Conservation (phyloP, 179 eudicot species). For the Spergularia azorica region DNA sequence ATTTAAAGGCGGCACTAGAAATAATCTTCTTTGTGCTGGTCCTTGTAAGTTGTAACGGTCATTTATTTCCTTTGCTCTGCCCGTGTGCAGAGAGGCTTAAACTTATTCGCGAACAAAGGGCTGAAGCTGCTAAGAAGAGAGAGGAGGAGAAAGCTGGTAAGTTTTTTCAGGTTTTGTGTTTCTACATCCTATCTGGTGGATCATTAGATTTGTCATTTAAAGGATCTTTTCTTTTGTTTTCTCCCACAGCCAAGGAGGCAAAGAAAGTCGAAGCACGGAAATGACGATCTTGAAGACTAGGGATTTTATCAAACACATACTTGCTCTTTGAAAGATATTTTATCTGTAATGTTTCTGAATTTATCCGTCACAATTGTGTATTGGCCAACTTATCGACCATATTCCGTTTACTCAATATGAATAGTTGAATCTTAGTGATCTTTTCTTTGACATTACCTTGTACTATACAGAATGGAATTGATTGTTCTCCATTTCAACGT, state of each 20-base stretch:
- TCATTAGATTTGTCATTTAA: neutral
- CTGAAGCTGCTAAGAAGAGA: slow-evolving; percentile 85
- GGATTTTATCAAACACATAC: slow-evolving; percentile 8
- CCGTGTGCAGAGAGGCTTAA: slow-evolving; percentile 65
- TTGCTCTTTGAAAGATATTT: slow-evolving; percentile 6
- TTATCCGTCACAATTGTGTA: neutral
- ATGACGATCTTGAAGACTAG: slow-evolving; percentile 34
- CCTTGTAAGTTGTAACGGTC: neutral
- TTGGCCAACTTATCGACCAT: slow-evolving; percentile 20
- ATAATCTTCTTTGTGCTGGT: neutral
- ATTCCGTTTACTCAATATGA: slow-evolving; percentile 13
- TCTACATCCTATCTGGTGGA: neutral
- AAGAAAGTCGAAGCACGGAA: slow-evolving; percentile 84
- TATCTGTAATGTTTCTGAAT: slow-evolving; percentile 15
- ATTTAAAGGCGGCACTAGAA: too few relatives aligned
- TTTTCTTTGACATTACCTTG: neutral
- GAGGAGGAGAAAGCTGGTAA: slow-evolving; percentile 91
- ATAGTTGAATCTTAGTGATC: neutral
- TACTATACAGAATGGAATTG: neutral
- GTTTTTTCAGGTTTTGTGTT: neutral
- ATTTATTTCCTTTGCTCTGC: neutral
- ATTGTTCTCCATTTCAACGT: neutral
- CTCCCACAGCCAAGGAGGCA: slow-evolving; percentile 69
- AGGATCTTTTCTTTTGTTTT: neutral
- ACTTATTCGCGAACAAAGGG: slow-evolving; percentile 84